phyloP scores from a whole-genome alignment of 768 basidiomycete genomes.

The Gloeopeniophorella convolvens region DNA sequence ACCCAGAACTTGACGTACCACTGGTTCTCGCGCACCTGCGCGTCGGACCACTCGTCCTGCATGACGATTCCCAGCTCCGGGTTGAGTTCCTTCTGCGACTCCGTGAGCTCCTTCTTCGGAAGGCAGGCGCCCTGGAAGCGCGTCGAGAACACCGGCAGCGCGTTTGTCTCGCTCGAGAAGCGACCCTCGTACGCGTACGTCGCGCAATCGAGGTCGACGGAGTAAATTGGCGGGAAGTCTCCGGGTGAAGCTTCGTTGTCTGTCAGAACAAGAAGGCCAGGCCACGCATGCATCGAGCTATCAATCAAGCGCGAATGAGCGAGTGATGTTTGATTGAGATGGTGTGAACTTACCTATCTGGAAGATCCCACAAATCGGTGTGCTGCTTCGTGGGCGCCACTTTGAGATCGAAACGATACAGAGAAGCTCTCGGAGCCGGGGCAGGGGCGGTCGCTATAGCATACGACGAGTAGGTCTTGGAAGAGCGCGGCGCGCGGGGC shows the following conservation, averaged over 20 bases:
- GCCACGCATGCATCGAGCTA: constrained; percentile 15
- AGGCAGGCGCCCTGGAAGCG: constrained; percentile 5
- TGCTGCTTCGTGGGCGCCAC: constrained; percentile 14
- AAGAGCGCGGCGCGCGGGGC: background rate
- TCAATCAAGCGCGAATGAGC: background rate
- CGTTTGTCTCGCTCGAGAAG: constrained; percentile 19
- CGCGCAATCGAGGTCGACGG: constrained; percentile 12
- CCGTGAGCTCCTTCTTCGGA: background rate
- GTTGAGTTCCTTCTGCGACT: background rate
- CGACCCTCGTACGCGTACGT: constrained; percentile 21
- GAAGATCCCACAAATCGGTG: constrained; percentile 19
- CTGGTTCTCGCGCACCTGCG: constrained; percentile 10
- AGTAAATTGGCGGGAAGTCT: constrained; percentile 7
- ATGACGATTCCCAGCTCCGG: constrained; percentile 17
- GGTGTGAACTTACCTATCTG: constrained; percentile 15
- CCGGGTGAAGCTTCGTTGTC: constrained; percentile 4
- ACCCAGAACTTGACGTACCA: constrained; percentile 22
- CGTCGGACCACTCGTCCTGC: constrained; percentile 17
- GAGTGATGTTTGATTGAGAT: background rate
- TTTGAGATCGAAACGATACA: constrained; percentile 19
- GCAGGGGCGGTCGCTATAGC: background rate
- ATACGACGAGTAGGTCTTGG: constrained; percentile 4
- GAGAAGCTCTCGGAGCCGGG: background rate
- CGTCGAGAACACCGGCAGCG: constrained; percentile 14
- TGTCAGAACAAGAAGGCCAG: constrained; percentile 17